Base-by-base conservation (phyloP, 768 basidiomycete species). In the Pleurotus tuber-regium region DNA sequence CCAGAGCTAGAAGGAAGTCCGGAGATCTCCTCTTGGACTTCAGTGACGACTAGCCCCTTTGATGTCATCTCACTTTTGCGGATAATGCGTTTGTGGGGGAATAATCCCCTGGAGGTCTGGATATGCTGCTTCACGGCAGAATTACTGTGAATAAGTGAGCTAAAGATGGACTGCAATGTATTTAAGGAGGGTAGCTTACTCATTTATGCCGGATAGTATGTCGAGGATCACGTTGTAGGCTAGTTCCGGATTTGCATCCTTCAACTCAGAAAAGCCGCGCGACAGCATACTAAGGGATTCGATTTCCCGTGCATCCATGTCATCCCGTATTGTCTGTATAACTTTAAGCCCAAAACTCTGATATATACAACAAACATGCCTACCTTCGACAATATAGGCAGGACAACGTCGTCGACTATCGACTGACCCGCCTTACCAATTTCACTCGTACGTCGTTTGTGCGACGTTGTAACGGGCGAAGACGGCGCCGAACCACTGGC, bases 141-240 rank as follows among this genome's bases (percentile, higher is more conserved):
- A 63, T 91, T 93, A 54, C 93, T 96, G 60, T 18, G n/a, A 9
- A 54, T 31, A 35, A 33, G 36, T 41, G 41, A 42, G 57, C 52
- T 47, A 9, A 36, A 19, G 4, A 36, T 4, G 33, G 9, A 21
- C n/a, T 33, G 16, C 9, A 12, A 14, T 19, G 29, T 2, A 16
- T 12, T 4, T 12, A 9, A 19, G 19, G 29, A 54, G 18, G 33
- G 56, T 43, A 12, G 79, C 89, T 56, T 66, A 94, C 94, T 92
- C 89, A 65, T 96, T 91, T 64, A 98, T 87, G 11, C 90, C 93
- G 29, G 87, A 79, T 8, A 98, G 74, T 33, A 98, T 82, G 62
- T 98, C 95, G 50, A 95, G 82, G 33, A 98, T 80, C 40, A 96
- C 73, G 55, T 84, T 86, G 64, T 97, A 96, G 0, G 92, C 89